Evolutionary conservation across 2,329 filamentous ascomycete species (phyloP), one percentile per base, ranked within the genome.

Genomic region (Passalora sequoiae): DNA sequence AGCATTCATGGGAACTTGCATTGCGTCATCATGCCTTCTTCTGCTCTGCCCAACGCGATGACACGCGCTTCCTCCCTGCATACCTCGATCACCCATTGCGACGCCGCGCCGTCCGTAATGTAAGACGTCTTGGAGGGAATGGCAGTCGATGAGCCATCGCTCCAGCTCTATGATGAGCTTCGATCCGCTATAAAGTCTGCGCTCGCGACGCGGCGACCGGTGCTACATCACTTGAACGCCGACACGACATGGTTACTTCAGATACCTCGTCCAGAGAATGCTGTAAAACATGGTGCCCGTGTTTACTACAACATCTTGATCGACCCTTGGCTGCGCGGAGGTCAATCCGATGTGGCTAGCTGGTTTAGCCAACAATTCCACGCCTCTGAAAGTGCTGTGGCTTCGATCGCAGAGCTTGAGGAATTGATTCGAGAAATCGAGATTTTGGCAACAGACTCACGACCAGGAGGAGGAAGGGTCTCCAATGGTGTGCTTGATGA

Each of bases 311-410:
- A 84, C 56, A 69, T 84, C 38, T 63, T 84, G 15, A 70, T 84
- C 31, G 80, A 84, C 56, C 80, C 80, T 0, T 84, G 81, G 81
- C 68, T 84, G 2, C 64, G 69, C 12, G 80, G 80, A 2, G 70
- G 75, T 0, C 80, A 84, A 61, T 75, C 69, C 44, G 81, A 84
- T 58, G 74, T 83, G 7, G 77, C 77, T 2, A 64, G 66, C 32
- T 84, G 80, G 76, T 83, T 84, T 60, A 78, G 74, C 38, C 77
- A 77, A 54, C 81, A 84, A 60, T 81, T 73, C 70, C 81, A 84
- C 58, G 69, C 74, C 1, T 69, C 69, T 0, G 60, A 73, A 40
- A 76, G 77, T 39, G 71, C 69, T 9, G 69, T 82, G 9, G 66
- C 72, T 54, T 78, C 67, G 7, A 71, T 83, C 10, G 63, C 61